phyloP scores from a whole-genome alignment of 78 protist genomes.

The Goniomonas avonlea region DNA sequence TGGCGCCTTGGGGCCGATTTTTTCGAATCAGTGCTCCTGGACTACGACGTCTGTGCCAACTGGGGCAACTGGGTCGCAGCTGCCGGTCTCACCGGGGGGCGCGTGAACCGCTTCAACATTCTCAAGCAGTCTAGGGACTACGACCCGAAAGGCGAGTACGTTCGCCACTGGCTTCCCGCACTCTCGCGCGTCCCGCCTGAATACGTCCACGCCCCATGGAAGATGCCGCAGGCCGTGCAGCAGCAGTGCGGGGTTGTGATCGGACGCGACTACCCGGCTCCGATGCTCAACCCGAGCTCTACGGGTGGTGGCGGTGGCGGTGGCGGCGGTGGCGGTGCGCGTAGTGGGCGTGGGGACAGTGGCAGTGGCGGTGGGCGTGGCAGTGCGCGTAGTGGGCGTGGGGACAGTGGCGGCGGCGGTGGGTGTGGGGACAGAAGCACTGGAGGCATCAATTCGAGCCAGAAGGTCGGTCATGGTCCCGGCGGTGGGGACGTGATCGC shows the following conservation, averaged over 20 bases:
- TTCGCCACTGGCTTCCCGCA: conserved; percentile 39
- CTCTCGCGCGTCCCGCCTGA: neutral
- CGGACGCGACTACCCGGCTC: no score
- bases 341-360: no score
- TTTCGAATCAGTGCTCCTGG: conserved; percentile 43
- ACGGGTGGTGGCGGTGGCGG: neutral
- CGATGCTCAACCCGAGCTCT: neutral
- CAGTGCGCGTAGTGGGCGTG: no score
- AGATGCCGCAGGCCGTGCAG: neutral
- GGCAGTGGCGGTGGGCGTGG: no score
- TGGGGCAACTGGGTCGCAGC: conserved; percentile 35
- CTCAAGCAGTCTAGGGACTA: conserved; percentile 25
- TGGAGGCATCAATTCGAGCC: no score
- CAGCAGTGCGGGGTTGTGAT: no score
- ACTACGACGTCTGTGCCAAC: conserved; percentile 44
- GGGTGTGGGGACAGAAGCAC: no score
- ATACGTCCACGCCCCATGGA: neutral
- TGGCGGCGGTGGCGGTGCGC: neutral
- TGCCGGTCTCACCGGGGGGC: conserved; percentile 40
- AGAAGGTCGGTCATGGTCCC: no score
- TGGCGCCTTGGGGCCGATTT: conserved; percentile 54
- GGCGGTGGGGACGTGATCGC: no score
- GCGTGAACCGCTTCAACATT: conserved; percentile 37
- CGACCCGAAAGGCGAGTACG: conserved; percentile 35
- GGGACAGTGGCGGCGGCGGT: no score